Evolutionary conservation across 495 filamentous ascomycete genomes (phyloP).

Genomic region (Parathielavia appendiculata): DNA sequence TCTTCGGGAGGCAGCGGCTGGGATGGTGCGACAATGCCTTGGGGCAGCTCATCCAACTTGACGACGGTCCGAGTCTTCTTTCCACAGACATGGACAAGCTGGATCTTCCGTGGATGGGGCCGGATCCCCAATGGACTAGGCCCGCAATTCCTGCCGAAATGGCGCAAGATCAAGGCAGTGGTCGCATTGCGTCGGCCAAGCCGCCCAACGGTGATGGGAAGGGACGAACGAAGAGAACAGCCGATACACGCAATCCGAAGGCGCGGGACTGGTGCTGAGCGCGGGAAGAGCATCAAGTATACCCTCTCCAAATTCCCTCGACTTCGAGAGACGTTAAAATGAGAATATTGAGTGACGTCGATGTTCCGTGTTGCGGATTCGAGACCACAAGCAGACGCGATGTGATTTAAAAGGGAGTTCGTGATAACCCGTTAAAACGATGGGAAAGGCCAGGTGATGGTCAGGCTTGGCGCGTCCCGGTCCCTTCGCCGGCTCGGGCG

Average conservation of each 20-base stretch:
- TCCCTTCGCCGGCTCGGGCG: no score
- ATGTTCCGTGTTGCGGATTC: background rate
- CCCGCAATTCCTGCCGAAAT: slow-evolving; percentile 7
- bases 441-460: no score
- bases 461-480: no score
- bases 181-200: slow-evolving; percentile 22
- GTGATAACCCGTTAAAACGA: no score
- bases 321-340: slow-evolving; percentile 8
- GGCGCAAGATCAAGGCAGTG: slow-evolving; percentile 6
- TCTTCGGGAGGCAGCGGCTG: slow-evolving; percentile 34
- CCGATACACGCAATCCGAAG: slow-evolving; percentile 27
- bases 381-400: background rate
- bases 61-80: slow-evolving; percentile 50
- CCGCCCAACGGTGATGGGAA: slow-evolving; percentile 28
- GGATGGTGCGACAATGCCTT: slow-evolving; percentile 44
- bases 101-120: slow-evolving; percentile 1
- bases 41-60: slow-evolving; percentile 61
- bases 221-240: slow-evolving; percentile 9
- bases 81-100: slow-evolving; percentile 25
- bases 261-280: slow-evolving; percentile 22
- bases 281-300: slow-evolving; percentile 32
- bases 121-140: background rate
- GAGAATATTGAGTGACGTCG: slow-evolving; percentile 4
- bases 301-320: slow-evolving; percentile 14
- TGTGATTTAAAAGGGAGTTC: no score